These are phyloP conservation scores for Chalciporus sphaerocephalus DNA, from an alignment of 768 basidiomycete genomes.

Conservation along the genomic window DNA sequence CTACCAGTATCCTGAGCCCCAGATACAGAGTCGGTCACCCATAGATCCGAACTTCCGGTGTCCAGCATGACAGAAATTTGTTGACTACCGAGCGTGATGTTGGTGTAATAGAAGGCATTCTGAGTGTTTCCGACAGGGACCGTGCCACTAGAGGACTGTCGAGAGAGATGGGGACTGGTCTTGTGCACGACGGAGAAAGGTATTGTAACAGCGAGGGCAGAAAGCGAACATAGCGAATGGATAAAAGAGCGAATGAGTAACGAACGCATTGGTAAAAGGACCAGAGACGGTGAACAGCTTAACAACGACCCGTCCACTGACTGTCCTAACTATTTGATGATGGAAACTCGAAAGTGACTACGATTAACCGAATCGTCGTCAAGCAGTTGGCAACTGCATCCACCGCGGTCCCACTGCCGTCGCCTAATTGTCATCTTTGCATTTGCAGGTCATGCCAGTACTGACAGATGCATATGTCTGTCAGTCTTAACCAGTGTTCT, in stretches of 20 bases:
- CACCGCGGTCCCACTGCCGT: too few species aligned
- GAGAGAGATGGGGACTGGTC: conserved; percentile 11
- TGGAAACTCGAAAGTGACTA: too few species aligned
- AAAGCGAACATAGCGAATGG: conserved; percentile 11
- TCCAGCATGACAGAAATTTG: conserved; percentile 62
- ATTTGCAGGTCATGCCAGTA: too few species aligned
- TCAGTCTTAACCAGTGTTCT: too few species aligned
- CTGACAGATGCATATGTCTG: too few species aligned
- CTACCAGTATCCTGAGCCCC: conserved; percentile 53
- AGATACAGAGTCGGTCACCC: conserved; percentile 55
- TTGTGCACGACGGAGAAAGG: conserved; percentile 24
- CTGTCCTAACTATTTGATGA: too few species aligned
- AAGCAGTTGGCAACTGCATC: too few species aligned
- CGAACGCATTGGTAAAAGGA: conserved; percentile 18
- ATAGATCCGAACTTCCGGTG: conserved; percentile 79
- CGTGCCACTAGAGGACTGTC: conserved; percentile 26
- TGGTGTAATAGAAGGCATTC: conserved; percentile 70
- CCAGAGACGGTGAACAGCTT: too few species aligned
- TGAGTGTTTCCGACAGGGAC: conserved; percentile 58
- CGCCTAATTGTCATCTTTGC: too few species aligned
- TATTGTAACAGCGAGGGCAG: conserved; percentile 30
- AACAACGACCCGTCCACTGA: too few species aligned
- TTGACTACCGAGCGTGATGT: conserved; percentile 62
- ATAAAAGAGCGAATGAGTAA: conserved; percentile 25
- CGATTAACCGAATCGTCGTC: too few species aligned